These are phyloP conservation scores for Dichotomocladium elegans DNA, from an alignment of 371 early-diverging fungal genomes.

Conservation along the genomic window DNA sequence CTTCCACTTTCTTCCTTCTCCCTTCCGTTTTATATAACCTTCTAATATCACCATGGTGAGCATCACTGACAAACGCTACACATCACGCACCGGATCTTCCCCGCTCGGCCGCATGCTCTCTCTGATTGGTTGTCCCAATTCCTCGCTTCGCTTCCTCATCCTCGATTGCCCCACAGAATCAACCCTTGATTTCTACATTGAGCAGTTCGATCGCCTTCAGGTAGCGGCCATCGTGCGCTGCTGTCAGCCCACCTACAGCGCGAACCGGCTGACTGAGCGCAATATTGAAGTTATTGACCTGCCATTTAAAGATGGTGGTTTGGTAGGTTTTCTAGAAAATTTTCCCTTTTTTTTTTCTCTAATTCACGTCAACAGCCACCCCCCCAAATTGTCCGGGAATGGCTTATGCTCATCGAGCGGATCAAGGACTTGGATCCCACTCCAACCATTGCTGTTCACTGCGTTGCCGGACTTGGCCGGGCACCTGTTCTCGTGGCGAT, in stretches of 20 bases:
- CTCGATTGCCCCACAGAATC: conserved; percentile 87
- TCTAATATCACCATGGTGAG: conserved; percentile 6
- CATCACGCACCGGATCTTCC: conserved; percentile 1
- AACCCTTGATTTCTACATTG: conserved; percentile 72
- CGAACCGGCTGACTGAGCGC: conserved; percentile 60
- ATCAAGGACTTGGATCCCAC: conserved; percentile 34
- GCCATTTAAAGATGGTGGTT: conserved; percentile 60
- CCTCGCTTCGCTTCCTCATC: conserved; percentile 73
- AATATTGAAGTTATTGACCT: conserved; percentile 34
- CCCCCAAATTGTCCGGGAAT: conserved; percentile 56
- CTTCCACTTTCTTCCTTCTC: background rate
- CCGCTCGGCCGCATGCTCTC: conserved; percentile 18
- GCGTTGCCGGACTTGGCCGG: conserved; percentile 82
- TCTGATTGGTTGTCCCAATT: conserved; percentile 15
- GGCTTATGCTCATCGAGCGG: conserved; percentile 65
- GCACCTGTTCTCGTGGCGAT: conserved; percentile 74
- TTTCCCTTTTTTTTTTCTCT: background rate
- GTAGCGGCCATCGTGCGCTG: conserved; percentile 81
- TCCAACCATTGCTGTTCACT: conserved; percentile 79
- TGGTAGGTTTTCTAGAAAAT: conserved; percentile 25
- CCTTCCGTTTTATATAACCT: background rate
- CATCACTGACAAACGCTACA: conserved; percentile 4
- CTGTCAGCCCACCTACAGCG: conserved; percentile 86
- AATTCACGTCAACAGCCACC: conserved; percentile 54
- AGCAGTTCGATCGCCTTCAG: conserved; percentile 66